Conservation (phyloP, 192 early-diverging fungal genomes). For the Kappamyces sp. region DNA sequence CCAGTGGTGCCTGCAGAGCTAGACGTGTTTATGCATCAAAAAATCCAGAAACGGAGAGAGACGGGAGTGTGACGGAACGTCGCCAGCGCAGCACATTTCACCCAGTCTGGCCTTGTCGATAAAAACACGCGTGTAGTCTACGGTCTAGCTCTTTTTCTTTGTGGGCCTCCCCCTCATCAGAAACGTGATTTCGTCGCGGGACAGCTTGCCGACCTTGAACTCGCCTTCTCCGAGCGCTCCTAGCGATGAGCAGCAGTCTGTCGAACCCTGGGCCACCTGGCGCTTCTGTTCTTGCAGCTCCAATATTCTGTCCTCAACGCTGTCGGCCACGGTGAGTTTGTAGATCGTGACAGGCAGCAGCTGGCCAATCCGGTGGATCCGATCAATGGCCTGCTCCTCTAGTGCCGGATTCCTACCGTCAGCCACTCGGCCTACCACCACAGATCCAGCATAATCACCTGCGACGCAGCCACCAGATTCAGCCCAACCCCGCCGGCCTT, state of each 20-base stretch:
- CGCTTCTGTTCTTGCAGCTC: slow-evolving; percentile 62
- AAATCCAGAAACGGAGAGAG: neutral
- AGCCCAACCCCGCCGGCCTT: slow-evolving; percentile 39
- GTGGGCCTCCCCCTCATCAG: neutral
- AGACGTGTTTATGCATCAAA: neutral
- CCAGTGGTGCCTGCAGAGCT: neutral
- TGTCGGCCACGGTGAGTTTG: slow-evolving; percentile 55
- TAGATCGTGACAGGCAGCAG: slow-evolving; percentile 50
- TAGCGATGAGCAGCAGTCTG: too few relatives aligned
- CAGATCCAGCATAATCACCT: slow-evolving; percentile 36
- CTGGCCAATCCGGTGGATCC: slow-evolving; percentile 51
- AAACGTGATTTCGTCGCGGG: slow-evolving; percentile 6
- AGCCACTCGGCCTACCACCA: slow-evolving; percentile 21
- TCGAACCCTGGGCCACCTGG: neutral
- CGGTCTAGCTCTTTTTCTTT: too few relatives aligned
- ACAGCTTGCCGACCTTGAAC: slow-evolving; percentile 1
- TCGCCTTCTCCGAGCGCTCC: slow-evolving; percentile 10
- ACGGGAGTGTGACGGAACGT: too few relatives aligned
- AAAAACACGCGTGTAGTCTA: too few relatives aligned
- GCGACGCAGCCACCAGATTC: slow-evolving; percentile 36
- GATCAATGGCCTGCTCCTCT: slow-evolving; percentile 61
- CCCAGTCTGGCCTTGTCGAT: too few relatives aligned
- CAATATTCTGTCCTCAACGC: slow-evolving; percentile 67
- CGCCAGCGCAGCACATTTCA: too few relatives aligned
- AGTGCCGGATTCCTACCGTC: slow-evolving; percentile 63